These are phyloP conservation scores for Xylaria intraflava DNA, from an alignment of 495 filamentous ascomycete species.

Conservation along the genomic window DNA sequence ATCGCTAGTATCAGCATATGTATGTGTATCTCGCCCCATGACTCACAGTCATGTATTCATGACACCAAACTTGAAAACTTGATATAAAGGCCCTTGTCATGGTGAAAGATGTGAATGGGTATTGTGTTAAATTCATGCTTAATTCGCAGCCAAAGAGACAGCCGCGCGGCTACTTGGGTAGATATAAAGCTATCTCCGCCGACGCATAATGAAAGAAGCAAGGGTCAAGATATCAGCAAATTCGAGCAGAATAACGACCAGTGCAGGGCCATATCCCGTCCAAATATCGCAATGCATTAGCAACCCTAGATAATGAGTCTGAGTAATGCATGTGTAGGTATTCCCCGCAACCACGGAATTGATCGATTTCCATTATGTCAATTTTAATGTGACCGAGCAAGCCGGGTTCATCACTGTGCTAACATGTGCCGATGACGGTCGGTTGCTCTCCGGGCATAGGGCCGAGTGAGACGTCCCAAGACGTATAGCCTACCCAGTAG, in stretches of 20 bases:
- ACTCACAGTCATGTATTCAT: too few relatives aligned
- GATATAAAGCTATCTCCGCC: not conserved
- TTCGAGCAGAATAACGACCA: not conserved
- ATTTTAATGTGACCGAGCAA: too few relatives aligned
- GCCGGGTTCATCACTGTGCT: not conserved
- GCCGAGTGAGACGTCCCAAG: constrained; percentile 21
- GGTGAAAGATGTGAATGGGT: too few relatives aligned
- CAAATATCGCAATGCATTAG: not conserved
- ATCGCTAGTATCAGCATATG: constrained; percentile 43
- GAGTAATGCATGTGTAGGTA: not conserved
- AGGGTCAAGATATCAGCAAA: not conserved
- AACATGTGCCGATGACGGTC: constrained; percentile 22
- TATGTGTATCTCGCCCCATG: too few relatives aligned
- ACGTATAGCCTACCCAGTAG: constrained; percentile 25
- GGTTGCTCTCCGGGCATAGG: constrained; percentile 22
- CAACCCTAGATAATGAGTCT: not conserved
- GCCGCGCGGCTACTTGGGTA: not conserved
- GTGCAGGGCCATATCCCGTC: not conserved
- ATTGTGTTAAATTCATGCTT: too few relatives aligned
- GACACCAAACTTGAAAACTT: too few relatives aligned
- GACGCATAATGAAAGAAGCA: not conserved
- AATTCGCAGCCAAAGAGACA: not conserved
- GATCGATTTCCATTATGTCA: too few relatives aligned
- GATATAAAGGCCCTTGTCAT: too few relatives aligned
- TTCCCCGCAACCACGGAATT: not conserved